Percentiles rank a stretch among this genome's conserved stretches.
Evolutionary conservation across 352 stramenopile genomes (phyloP).

Genomic region (Thraustochytrium sp.): DNA sequence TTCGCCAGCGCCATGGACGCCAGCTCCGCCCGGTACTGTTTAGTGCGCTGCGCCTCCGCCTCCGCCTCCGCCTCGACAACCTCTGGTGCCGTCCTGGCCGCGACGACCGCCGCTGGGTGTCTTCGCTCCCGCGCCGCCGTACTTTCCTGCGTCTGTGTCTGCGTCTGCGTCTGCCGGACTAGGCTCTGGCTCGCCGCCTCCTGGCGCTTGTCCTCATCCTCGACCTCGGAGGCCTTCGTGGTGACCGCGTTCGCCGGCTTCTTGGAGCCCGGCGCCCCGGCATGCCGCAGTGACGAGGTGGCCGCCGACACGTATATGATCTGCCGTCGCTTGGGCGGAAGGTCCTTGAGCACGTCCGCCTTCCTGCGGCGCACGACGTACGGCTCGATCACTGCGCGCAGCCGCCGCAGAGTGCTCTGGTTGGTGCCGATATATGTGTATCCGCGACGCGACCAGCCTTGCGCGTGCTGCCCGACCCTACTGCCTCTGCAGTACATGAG

Average conservation of each 20-base stretch:
- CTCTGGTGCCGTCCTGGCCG: too few species aligned
- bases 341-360: constrained; percentile 93
- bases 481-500: background rate
- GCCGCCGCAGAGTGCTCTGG: background rate
- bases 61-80: constrained; percentile 96
- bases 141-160: too few species aligned
- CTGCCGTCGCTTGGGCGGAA: constrained; percentile 93
- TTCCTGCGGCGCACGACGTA: constrained; percentile 94
- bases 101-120: too few species aligned
- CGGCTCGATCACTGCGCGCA: constrained; percentile 95
- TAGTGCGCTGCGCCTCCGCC: constrained; percentile 65
- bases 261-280: too few species aligned
- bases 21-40: background rate
- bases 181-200: too few species aligned
- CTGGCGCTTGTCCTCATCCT: too few species aligned
- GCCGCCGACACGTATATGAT: constrained; percentile 73
- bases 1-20: background rate
- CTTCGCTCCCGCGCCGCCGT: too few species aligned
- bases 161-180: too few species aligned
- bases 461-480: too few species aligned
- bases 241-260: too few species aligned
- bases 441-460: background rate
- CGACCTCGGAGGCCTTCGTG: too few species aligned
- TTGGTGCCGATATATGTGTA: background rate
- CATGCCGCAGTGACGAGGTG: constrained; percentile 85